A percentile compares a stretch with the other conserved stretches of the same genome.
Evolutionary conservation across 345 rosid genomes (phyloP).

Genomic region (Rhodomyrtus tomentosa): DNA sequence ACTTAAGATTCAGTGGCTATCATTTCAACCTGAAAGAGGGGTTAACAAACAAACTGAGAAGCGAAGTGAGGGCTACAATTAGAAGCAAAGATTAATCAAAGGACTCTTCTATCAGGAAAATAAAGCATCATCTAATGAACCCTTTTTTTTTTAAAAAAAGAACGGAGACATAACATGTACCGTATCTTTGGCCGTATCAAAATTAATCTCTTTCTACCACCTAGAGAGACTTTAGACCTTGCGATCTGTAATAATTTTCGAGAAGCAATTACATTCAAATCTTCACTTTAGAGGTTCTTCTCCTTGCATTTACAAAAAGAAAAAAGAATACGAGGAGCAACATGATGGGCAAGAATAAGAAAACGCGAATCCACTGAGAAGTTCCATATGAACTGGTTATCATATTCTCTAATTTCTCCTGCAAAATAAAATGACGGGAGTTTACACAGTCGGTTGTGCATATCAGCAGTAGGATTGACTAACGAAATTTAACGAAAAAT

Average conservation of each 20-base stretch:
- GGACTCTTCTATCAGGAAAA: not conserved
- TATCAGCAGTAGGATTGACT: not conserved
- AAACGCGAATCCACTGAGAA: conserved; percentile 24
- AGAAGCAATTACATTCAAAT: conserved; percentile 16
- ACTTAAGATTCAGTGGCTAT: not conserved
- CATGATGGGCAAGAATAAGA: conserved; percentile 20
- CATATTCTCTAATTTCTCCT: conserved; percentile 27
- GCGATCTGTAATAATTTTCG: not conserved
- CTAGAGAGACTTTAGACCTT: not conserved
- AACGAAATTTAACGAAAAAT: not conserved
- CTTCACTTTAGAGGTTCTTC: conserved; percentile 67
- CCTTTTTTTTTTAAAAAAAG: not conserved
- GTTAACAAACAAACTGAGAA: not conserved
- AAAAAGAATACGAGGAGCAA: conserved; percentile 20
- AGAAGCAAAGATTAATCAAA: not conserved
- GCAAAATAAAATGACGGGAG: conserved; percentile 9
- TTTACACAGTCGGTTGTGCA: not conserved
- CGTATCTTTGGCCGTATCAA: not conserved
- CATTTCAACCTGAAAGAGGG: not conserved
- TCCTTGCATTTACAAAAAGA: conserved; percentile 52
- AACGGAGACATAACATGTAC: not conserved
- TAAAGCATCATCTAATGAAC: not conserved
- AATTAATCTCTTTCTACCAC: not conserved
- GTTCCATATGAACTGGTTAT: conserved; percentile 17
- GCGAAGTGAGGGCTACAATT: not conserved